Conservation (phyloP, 1,284 basidiomycete genomes). For the Kalmanozyma brasiliensis region DNA sequence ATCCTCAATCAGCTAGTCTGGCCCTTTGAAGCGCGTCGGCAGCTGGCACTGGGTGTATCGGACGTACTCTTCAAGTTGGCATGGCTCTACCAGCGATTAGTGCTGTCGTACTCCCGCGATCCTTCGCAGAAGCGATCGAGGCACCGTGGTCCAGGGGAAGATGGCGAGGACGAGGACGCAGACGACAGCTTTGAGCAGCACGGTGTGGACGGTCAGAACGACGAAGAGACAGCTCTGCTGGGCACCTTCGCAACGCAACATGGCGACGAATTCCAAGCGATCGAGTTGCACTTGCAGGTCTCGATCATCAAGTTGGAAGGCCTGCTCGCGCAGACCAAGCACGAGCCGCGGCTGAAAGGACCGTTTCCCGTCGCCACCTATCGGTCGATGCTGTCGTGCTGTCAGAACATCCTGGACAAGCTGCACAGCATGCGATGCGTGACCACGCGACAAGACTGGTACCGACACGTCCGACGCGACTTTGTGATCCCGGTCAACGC, state of each 20-base stretch:
- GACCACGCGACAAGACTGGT: slow-evolving; percentile 92
- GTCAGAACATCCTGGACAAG: slow-evolving; percentile 79
- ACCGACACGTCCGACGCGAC: slow-evolving; percentile 75
- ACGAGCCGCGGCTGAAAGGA: slow-evolving; percentile 88
- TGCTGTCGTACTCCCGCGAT: slow-evolving; percentile 57
- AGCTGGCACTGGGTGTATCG: slow-evolving; percentile 83
- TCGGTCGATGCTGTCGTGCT: slow-evolving; percentile 81
- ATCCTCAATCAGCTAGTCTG: slow-evolving; percentile 90
- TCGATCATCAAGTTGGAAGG: slow-evolving; percentile 77
- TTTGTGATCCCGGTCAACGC: slow-evolving; percentile 83
- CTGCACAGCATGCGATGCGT: slow-evolving; percentile 95
- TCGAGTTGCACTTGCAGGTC: slow-evolving; percentile 93
- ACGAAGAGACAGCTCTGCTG: slow-evolving; percentile 51
- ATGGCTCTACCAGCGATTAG: slow-evolving; percentile 61
- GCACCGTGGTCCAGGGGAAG: neutral
- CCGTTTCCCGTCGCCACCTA: slow-evolving; percentile 75
- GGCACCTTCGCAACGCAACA: slow-evolving; percentile 23
- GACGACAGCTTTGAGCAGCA: slow-evolving; percentile 6
- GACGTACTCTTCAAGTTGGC: slow-evolving; percentile 71
- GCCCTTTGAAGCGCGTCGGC: slow-evolving; percentile 90
- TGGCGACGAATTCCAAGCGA: slow-evolving; percentile 68
- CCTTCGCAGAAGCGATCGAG: slow-evolving; percentile 13
- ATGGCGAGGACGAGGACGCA: slow-evolving; percentile 1
- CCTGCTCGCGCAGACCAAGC: slow-evolving; percentile 84
- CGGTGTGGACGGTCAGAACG: slow-evolving; percentile 11